Conservation (phyloP, 2,329 filamentous ascomycete species). For the Calonectria honghensis region DNA sequence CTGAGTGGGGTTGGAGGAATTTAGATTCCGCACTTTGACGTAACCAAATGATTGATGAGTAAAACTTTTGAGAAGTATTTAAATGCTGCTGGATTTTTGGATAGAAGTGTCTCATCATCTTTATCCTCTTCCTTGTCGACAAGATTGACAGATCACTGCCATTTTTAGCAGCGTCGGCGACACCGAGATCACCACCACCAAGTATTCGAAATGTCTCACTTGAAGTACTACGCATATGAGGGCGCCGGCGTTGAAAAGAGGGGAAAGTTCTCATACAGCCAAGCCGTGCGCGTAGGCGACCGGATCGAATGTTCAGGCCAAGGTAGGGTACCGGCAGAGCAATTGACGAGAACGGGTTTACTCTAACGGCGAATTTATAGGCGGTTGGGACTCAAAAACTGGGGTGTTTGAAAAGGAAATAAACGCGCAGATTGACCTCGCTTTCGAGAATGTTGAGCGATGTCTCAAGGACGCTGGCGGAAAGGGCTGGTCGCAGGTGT, state of each 20-base stretch:
- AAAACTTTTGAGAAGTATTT: neutral
- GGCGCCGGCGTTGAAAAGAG: slow-evolving; percentile 1
- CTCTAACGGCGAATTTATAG: neutral
- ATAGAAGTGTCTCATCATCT: neutral
- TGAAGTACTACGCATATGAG: slow-evolving; percentile 13
- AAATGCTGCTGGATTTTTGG: neutral
- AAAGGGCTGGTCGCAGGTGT: slow-evolving; percentile 23
- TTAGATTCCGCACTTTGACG: neutral
- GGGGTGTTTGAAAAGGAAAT: slow-evolving; percentile 5
- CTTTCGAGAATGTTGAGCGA: slow-evolving; percentile 6
- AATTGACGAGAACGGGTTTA: too few relatives aligned
- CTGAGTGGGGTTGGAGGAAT: neutral
- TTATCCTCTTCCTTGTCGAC: neutral
- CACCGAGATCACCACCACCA: neutral
- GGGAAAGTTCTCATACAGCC: neutral
- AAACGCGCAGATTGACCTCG: slow-evolving; percentile 1
- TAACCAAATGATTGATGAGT: neutral
- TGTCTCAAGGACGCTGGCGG: neutral
- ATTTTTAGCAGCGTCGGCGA: neutral
- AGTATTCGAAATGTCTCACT: slow-evolving; percentile 15
- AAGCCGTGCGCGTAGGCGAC: slow-evolving; percentile 12
- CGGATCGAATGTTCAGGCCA: slow-evolving; percentile 21
- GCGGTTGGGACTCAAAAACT: neutral
- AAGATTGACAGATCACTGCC: neutral
- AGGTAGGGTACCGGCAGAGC: neutral